Evolutionary conservation across 2,329 filamentous ascomycete species (phyloP).

Genomic region (Colletotrichum gigasporum): DNA sequence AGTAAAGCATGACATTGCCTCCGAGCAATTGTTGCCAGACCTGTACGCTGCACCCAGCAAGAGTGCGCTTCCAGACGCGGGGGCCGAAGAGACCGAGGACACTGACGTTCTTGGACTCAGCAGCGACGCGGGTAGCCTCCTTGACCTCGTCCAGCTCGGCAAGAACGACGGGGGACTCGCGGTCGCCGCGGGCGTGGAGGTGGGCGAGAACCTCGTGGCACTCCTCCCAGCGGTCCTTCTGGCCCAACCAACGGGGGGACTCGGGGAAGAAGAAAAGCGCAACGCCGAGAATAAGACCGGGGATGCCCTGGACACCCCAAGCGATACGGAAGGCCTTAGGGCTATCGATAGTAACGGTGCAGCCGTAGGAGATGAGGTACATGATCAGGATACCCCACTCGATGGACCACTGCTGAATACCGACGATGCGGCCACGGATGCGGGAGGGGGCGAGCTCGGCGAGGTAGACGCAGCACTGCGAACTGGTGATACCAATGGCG

Average conservation of each 20-base stretch:
- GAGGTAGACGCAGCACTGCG: slow-evolving; percentile 75
- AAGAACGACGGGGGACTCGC: slow-evolving; percentile 62
- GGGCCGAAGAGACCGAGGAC: slow-evolving; percentile 56
- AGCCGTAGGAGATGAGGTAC: slow-evolving; percentile 75
- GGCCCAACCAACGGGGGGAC: slow-evolving; percentile 30
- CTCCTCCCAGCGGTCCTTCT: slow-evolving; percentile 32
- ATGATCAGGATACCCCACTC: slow-evolving; percentile 74
- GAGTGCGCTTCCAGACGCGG: slow-evolving; percentile 59
- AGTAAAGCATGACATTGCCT: slow-evolving; percentile 68
- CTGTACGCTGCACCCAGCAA: slow-evolving; percentile 61
- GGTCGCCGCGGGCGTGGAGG: slow-evolving; percentile 66
- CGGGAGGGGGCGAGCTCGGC: slow-evolving; percentile 69
- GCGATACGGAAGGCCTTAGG: slow-evolving; percentile 69
- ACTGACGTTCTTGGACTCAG: slow-evolving; percentile 47
- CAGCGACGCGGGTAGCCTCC: slow-evolving; percentile 49
- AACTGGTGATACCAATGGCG: slow-evolving; percentile 72
- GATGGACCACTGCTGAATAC: slow-evolving; percentile 79
- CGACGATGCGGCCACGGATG: slow-evolving; percentile 72
- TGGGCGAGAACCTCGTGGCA: slow-evolving; percentile 36
- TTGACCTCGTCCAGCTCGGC: slow-evolving; percentile 66
- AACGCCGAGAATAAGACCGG: slow-evolving; percentile 36
- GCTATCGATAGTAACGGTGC: slow-evolving; percentile 64
- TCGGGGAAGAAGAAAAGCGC: slow-evolving; percentile 32
- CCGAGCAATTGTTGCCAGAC: slow-evolving; percentile 67
- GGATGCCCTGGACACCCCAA: slow-evolving; percentile 35